Base-by-base conservation (phyloP, 2,329 filamentous ascomycete genomes). In the Arthrobotrys entomopaga region DNA sequence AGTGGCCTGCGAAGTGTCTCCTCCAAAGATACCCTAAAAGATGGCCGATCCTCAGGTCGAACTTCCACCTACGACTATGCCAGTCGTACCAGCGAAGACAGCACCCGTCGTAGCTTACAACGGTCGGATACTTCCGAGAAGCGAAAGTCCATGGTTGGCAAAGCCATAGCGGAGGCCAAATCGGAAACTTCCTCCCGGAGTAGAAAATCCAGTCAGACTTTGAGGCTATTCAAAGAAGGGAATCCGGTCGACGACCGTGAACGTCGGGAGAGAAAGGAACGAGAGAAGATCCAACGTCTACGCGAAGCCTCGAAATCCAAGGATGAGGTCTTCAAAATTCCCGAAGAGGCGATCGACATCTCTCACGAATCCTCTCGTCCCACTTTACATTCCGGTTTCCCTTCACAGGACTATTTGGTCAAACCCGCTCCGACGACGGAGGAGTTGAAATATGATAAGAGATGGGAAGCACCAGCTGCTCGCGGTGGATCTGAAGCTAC, bases 211-310 rank as follows among this genome's bases (percentile, higher is more conserved):
- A 90, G 87, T 78, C 88, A 90, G 80, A 89, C 87, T 76, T 82
- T 90, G 69, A 84, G 88, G 1, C 88, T 90, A 78, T 90, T 90
- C 82, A 88, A 87, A 75, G 87, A 90, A 80, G 88, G 87, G 38
- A 77, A 77, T 29, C 76, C 77, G 34, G 76, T 66, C 42, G 76
- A 78, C 65, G 78, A 78, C 24, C 64, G 71, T 22, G 78, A 79
- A 43, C 74, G 76, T 6, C 72, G 76, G 46, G 78, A 79, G 49
- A 77, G 76, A 58, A 72, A 77, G 46, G 81, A 89, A 16, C 87
- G 87, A 2, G 86, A 88, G 61, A 87, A 89, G 50, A 61, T 75
- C 16, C 71, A 75, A 40, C 71, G 71, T 26, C 26, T 70, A 13
- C 64, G 65, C 29, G 71, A 75, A 22, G 65, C 58, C 19, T 69